These are phyloP conservation scores for Botrytis deweyae DNA, from an alignment of 2,329 filamentous ascomycete genomes.

Conservation along the genomic window DNA sequence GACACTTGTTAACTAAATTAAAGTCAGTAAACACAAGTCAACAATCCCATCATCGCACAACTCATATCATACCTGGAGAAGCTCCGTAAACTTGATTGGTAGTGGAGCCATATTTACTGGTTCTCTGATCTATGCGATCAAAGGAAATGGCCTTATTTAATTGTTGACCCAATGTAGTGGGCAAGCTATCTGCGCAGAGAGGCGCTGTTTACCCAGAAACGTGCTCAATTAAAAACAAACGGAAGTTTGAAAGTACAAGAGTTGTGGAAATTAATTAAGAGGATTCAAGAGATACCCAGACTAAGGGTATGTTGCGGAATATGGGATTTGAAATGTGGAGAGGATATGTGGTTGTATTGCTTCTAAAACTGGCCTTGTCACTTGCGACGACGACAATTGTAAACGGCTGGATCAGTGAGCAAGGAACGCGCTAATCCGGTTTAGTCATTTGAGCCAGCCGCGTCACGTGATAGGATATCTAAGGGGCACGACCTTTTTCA, in stretches of 20 bases:
- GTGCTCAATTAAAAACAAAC: constrained; percentile 35
- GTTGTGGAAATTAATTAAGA: constrained; percentile 29
- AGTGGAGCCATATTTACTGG: constrained; percentile 48
- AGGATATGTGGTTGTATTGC: constrained; percentile 16
- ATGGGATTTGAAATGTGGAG: constrained; percentile 16
- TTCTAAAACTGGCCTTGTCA: constrained; percentile 13
- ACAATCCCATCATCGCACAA: constrained; percentile 73
- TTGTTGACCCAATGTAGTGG: constrained; percentile 20
- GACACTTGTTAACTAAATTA: constrained; percentile 49
- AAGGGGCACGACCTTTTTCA: constrained; percentile 5
- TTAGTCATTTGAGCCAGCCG: not conserved
- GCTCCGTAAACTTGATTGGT: constrained; percentile 91
- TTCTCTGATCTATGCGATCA: constrained; percentile 27
- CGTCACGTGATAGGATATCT: not conserved
- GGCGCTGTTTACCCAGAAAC: constrained; percentile 23
- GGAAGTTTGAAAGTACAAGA: constrained; percentile 18
- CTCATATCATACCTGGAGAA: constrained; percentile 83
- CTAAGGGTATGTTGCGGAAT: constrained; percentile 8
- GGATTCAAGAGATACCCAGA: constrained; percentile 30
- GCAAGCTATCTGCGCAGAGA: constrained; percentile 21
- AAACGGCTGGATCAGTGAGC: constrained; percentile 11
- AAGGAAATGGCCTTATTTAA: constrained; percentile 29
- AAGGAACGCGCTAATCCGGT: constrained; percentile 5
- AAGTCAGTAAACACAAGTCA: constrained; percentile 33
- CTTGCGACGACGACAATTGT: constrained; percentile 17